A percentile compares a stretch with the other conserved stretches of the same genome.
Conservation (phyloP, 2,329 filamentous ascomycete genomes). For the Niveomyces coronatus region DNA sequence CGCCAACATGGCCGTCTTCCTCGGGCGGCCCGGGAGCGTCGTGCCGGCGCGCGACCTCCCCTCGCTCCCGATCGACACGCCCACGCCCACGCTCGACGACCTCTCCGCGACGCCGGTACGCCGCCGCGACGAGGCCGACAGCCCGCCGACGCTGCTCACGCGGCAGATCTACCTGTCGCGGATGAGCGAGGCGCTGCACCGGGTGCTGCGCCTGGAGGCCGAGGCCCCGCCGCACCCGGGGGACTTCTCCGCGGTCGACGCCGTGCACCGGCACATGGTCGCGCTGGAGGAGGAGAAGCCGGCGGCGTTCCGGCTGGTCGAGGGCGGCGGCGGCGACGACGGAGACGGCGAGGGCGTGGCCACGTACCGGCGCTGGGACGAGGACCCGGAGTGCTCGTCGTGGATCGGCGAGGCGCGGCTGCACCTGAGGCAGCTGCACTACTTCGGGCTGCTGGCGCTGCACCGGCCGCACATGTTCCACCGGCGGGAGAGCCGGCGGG, state of each 20-base stretch:
- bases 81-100: constrained; percentile 35
- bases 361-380: constrained; percentile 47
- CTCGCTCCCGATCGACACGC: constrained; percentile 42
- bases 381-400: constrained; percentile 33
- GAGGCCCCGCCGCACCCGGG: constrained; percentile 44
- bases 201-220: constrained; percentile 45
- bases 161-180: constrained; percentile 40
- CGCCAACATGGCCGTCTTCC: constrained; percentile 40
- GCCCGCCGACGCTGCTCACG: constrained; percentile 48
- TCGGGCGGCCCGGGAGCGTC: constrained; percentile 46
- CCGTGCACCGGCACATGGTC: constrained; percentile 40
- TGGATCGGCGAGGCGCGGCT: constrained; percentile 41
- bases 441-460: constrained; percentile 48
- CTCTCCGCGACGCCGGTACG: constrained; percentile 37
- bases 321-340: no score
- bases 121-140: constrained; percentile 32
- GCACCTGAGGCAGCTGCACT: constrained; percentile 36
- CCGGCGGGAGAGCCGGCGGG: constrained; percentile 39
- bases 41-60: constrained; percentile 37
- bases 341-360: no score
- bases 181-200: constrained; percentile 36
- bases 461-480: constrained; percentile 55
- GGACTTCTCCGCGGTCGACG: constrained; percentile 43
- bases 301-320: constrained; percentile 41
- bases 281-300: constrained; percentile 39